Evolutionary conservation across 2,329 filamentous ascomycete species (phyloP).

Genomic region (Diplodia intermedia): DNA sequence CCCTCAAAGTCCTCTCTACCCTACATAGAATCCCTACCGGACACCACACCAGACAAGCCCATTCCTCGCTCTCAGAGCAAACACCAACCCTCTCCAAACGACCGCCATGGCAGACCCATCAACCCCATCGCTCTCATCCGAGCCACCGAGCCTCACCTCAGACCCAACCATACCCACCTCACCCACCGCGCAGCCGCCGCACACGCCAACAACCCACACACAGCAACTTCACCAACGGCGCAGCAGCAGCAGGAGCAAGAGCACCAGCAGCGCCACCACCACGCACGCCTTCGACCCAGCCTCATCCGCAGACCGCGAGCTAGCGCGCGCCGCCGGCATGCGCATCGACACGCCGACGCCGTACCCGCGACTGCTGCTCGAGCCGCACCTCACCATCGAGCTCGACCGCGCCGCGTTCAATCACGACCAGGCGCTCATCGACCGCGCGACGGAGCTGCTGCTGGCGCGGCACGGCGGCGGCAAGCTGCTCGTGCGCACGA

Average conservation of each 20-base stretch:
- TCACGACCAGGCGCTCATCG: not conserved
- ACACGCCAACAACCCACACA: not conserved
- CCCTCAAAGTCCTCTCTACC: not conserved
- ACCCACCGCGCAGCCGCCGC: not conserved
- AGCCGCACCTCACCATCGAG: not conserved
- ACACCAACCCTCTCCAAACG: not conserved
- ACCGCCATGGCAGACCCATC: not conserved
- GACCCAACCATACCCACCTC: slow-evolving; percentile 7
- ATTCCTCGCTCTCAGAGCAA: not conserved
- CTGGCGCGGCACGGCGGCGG: not conserved
- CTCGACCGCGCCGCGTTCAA: not conserved
- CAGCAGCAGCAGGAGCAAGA: not conserved
- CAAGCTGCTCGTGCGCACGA: not conserved
- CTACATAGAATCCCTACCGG: not conserved
- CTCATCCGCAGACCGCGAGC: slow-evolving; percentile 2
- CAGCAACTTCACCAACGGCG: not conserved
- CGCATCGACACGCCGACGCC: slow-evolving; percentile 16
- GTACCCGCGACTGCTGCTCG: slow-evolving; percentile 4
- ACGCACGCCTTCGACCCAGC: not conserved
- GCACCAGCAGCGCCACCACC: not conserved
- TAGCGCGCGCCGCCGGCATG: slow-evolving; percentile 19
- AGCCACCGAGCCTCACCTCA: slow-evolving; percentile 6
- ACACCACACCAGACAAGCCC: not conserved
- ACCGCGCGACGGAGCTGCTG: not conserved
- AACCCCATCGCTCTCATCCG: not conserved